Evolutionary conservation across 345 rosid species (phyloP).

Genomic region (Passiflora organensis): DNA sequence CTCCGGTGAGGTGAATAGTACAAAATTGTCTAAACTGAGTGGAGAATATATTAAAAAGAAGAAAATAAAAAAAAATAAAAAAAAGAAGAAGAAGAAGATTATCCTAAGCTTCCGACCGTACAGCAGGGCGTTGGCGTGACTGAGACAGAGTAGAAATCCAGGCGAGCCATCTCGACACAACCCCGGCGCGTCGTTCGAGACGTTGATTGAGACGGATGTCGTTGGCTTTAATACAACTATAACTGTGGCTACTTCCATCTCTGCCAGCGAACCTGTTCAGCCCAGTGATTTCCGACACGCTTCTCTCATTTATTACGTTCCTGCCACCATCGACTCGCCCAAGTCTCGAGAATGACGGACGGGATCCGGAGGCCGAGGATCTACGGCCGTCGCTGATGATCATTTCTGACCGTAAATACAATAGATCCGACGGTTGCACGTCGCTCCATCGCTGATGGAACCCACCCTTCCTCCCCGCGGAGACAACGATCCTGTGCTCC

Average conservation of each 20-base stretch:
- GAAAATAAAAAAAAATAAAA: no score
- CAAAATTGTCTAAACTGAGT: no score
- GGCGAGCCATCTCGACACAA: no score
- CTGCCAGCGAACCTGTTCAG: slow-evolving; percentile 43
- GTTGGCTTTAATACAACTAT: no score
- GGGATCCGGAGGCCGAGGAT: slow-evolving; percentile 10
- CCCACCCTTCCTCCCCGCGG: slow-evolving; percentile 23
- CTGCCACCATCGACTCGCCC: slow-evolving; percentile 48
- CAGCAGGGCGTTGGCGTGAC: no score
- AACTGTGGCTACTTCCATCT: slow-evolving; percentile 9
- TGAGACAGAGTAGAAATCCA: no score
- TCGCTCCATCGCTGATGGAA: slow-evolving; percentile 68
- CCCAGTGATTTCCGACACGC: slow-evolving; percentile 78
- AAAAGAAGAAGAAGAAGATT: no score
- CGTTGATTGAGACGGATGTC: no score
- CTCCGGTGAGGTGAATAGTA: no score
- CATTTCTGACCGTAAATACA: slow-evolving; percentile 70
- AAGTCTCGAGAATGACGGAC: slow-evolving; percentile 1
- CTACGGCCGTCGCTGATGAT: slow-evolving; percentile 48
- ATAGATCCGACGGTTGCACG: slow-evolving; percentile 63
- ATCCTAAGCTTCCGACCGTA: no score
- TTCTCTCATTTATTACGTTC: slow-evolving; percentile 51
- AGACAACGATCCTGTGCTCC: slow-evolving; percentile 69
- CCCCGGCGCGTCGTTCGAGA: no score
- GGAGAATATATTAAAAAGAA: no score